phyloP scores from a whole-genome alignment of 768 basidiomycete species.

The Mycena filopes region DNA sequence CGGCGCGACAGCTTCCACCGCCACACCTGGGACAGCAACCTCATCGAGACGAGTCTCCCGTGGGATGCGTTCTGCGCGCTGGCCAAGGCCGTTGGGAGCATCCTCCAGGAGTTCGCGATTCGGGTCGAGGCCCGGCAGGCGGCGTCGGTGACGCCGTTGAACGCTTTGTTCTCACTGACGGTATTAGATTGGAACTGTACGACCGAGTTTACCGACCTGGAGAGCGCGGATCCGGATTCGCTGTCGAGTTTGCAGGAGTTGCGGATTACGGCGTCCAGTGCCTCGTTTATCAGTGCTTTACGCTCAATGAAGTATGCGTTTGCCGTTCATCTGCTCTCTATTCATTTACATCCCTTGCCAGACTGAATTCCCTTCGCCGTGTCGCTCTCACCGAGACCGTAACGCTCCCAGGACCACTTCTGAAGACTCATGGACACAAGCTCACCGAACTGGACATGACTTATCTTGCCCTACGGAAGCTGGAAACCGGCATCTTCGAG shows the following conservation, averaged over 20 bases:
- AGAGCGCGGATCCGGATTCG: not conserved
- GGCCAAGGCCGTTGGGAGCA: not conserved
- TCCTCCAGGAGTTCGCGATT: not conserved
- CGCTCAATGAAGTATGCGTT: conserved; percentile 6
- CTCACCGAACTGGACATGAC: not conserved
- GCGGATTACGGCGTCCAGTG: not conserved
- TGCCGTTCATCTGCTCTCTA: not conserved
- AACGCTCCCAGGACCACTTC: not conserved
- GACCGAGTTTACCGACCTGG: not conserved
- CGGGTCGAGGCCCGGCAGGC: not conserved
- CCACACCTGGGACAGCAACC: not conserved
- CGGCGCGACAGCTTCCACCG: not conserved
- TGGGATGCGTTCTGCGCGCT: conserved; percentile 11
- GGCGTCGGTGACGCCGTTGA: not conserved
- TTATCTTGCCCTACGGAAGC: not conserved
- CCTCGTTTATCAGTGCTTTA: conserved; percentile 6
- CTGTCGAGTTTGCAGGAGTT: conserved; percentile 6
- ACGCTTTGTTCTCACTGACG: not conserved
- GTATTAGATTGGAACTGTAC: conserved; percentile 1
- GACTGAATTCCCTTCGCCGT: conserved; percentile 9
- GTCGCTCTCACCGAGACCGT: not conserved
- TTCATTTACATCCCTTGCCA: too few species aligned
- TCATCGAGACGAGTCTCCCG: not conserved
- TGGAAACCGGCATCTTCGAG: not conserved
- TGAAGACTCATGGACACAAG: conserved; percentile 11